Conservation (phyloP, 768 basidiomycete genomes). For the Trametes gibbosa region DNA sequence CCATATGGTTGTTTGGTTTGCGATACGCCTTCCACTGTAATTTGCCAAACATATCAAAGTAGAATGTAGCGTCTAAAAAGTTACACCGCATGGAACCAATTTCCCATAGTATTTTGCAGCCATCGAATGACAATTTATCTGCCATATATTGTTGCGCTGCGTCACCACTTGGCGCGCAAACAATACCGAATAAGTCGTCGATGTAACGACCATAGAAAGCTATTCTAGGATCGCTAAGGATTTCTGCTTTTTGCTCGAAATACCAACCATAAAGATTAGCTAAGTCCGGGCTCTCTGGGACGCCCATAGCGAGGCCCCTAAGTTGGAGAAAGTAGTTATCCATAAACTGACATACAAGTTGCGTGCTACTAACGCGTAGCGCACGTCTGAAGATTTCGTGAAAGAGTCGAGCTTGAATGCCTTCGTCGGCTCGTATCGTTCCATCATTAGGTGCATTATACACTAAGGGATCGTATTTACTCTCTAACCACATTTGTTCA, state of each 20-base stretch:
- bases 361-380: not conserved
- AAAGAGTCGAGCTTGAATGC: not conserved
- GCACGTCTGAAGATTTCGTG: not conserved
- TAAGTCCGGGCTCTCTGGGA: slow-evolving; percentile 31
- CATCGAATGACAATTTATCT: slow-evolving; percentile 9
- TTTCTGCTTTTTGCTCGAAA: slow-evolving; percentile 17
- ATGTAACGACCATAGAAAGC: slow-evolving; percentile 34
- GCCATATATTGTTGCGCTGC: not conserved
- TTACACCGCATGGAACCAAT: not conserved
- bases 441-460: not conserved
- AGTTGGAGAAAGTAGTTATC: slow-evolving; percentile 27
- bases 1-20: slow-evolving; percentile 17
- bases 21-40: slow-evolving; percentile 15
- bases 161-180: not conserved
- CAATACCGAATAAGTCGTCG: slow-evolving; percentile 29
- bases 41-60: slow-evolving; percentile 15
- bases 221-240: slow-evolving; percentile 14
- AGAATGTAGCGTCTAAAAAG: slow-evolving; percentile 33
- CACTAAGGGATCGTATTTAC: not conserved
- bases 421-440: not conserved
- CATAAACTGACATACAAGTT: slow-evolving; percentile 15
- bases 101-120: slow-evolving; percentile 17
- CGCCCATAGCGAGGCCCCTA: slow-evolving; percentile 12
- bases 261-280: slow-evolving; percentile 31
- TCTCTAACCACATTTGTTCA: slow-evolving; percentile 18